These are phyloP conservation scores for Chrysoporthe puriensis DNA, from an alignment of 2,329 filamentous ascomycete genomes.

Conservation along the genomic window DNA sequence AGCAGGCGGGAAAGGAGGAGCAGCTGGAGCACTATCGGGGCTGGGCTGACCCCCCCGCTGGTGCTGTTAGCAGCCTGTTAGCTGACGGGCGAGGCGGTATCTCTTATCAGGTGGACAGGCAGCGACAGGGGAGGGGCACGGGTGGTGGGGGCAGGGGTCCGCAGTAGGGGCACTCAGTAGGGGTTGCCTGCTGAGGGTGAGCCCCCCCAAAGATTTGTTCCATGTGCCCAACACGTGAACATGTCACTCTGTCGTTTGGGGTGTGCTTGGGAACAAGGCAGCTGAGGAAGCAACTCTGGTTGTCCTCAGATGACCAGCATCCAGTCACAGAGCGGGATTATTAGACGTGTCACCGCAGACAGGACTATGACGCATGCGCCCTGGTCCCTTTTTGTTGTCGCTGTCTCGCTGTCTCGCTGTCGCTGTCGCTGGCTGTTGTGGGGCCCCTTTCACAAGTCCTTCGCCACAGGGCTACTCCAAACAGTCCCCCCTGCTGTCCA, in stretches of 20 bases:
- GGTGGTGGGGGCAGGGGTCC: neutral
- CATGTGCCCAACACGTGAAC: neutral
- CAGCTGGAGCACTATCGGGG: neutral
- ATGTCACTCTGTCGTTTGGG: neutral
- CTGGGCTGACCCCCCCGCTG: accelerated
- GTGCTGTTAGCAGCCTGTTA: neutral
- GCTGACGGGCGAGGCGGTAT: neutral
- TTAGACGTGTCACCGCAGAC: neutral
- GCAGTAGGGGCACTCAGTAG: neutral
- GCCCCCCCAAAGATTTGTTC: neutral
- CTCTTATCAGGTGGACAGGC: conserved; percentile 14
- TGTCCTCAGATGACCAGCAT: neutral
- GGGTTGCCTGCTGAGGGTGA: neutral
- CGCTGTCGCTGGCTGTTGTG: too few relatives aligned
- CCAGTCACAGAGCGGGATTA: neutral
- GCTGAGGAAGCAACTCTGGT: neutral
- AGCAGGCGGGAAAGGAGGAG: neutral
- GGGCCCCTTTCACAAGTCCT: neutral
- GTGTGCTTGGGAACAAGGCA: neutral
- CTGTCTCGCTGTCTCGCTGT: neutral
- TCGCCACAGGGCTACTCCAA: too few relatives aligned
- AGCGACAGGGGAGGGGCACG: conserved; percentile 11
- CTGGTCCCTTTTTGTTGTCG: neutral
- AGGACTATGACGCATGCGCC: neutral
- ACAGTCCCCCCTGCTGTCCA: too few relatives aligned